Evolutionary conservation across 2,329 filamentous ascomycete species (phyloP).

Genomic region (Cladosporium oxysporum): DNA sequence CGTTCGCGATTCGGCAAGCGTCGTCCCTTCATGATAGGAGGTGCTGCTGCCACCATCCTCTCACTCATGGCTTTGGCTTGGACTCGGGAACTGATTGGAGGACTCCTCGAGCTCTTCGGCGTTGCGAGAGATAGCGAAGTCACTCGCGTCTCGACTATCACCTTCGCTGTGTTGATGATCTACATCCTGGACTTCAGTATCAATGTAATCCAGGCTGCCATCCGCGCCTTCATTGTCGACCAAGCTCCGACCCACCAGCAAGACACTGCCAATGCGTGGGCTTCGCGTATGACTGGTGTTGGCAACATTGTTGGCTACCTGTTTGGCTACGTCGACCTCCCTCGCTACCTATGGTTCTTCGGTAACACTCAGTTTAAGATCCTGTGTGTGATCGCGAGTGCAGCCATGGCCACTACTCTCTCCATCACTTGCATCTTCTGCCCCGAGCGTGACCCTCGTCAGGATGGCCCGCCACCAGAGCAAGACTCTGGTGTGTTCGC

Average conservation of each 20-base stretch:
- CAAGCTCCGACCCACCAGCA: constrained; percentile 91
- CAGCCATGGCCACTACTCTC: constrained; percentile 70
- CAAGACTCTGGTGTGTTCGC: constrained; percentile 66
- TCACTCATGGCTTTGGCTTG: constrained; percentile 54
- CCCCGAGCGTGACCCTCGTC: constrained; percentile 75
- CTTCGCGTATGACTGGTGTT: constrained; percentile 78
- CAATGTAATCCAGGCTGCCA: constrained; percentile 91
- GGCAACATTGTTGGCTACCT: constrained; percentile 91
- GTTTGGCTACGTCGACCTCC: constrained; percentile 80
- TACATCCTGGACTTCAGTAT: constrained; percentile 93
- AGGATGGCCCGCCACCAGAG: constrained; percentile 64
- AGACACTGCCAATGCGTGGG: constrained; percentile 92
- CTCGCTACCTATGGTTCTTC: constrained; percentile 72
- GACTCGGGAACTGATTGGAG: constrained; percentile 59
- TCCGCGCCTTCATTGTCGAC: constrained; percentile 91
- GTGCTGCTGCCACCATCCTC: constrained; percentile 50
- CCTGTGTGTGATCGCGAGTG: constrained; percentile 79
- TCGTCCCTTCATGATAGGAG: constrained; percentile 55
- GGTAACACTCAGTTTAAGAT: constrained; percentile 91
- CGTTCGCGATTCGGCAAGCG: constrained; percentile 52
- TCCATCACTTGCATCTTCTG: constrained; percentile 69
- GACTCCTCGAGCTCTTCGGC: constrained; percentile 68
- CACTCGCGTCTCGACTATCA: constrained; percentile 68
- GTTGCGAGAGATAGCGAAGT: constrained; percentile 64
- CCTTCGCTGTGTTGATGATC: constrained; percentile 80